phyloP scores from a whole-genome alignment of 345 rosid genomes.

The Luvunga scandens region DNA sequence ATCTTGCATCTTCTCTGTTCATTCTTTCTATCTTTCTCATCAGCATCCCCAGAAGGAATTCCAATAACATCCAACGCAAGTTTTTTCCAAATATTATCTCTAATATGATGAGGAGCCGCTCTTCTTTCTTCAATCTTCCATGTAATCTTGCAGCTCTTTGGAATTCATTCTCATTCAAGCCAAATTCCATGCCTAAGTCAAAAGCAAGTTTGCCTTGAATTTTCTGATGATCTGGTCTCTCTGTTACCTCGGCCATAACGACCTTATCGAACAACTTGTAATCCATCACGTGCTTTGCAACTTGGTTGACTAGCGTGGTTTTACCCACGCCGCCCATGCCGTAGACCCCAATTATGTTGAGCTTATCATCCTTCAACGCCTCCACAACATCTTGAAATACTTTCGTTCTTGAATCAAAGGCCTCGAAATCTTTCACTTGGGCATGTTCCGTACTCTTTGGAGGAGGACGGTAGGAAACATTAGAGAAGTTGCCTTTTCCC shows the following conservation, averaged over 20 bases:
- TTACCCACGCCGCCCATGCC: constrained; percentile 20
- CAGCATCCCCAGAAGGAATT: neutral
- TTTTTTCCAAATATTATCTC: neutral
- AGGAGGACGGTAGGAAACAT: neutral
- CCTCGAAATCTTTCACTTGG: neutral
- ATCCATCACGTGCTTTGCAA: neutral
- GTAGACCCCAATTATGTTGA: constrained; percentile 12
- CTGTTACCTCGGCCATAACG: neutral
- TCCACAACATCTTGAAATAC: neutral
- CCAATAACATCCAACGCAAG: neutral
- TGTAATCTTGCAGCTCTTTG: neutral
- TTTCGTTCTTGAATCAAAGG: neutral
- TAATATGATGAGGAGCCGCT: neutral
- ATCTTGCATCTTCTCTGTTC: constrained; percentile 8
- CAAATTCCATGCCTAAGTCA: neutral
- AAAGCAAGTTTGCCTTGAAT: constrained; percentile 11
- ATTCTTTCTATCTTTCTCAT: neutral
- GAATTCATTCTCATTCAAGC: neutral
- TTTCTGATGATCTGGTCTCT: neutral
- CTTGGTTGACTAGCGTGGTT: constrained; percentile 11
- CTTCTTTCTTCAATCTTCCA: neutral
- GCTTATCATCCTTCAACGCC: neutral
- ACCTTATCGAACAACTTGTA: neutral
- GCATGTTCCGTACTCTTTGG: too few relatives aligned
- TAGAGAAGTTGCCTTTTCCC: too few relatives aligned